Conservation (phyloP, 2,329 filamentous ascomycete genomes). For the Botryotinia narcissicola region DNA sequence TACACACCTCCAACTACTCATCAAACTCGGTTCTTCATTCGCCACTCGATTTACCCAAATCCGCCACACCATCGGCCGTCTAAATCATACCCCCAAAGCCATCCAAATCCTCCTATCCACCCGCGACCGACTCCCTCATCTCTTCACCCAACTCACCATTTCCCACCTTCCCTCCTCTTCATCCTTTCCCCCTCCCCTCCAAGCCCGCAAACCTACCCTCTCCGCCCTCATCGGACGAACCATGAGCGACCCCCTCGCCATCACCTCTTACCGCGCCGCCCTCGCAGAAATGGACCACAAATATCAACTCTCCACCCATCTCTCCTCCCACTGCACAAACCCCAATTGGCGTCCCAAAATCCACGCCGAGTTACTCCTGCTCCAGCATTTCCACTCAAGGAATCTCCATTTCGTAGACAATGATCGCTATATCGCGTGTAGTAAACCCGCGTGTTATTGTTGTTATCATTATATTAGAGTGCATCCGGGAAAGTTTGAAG, state of each 20-base stretch:
- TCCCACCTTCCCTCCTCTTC: neutral
- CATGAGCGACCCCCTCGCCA: constrained; percentile 47
- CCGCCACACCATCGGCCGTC: neutral
- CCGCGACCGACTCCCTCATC: neutral
- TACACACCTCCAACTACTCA: neutral
- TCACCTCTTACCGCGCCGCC: constrained; percentile 94
- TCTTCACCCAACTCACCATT: neutral
- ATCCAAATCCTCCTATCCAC: neutral
- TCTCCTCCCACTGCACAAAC: constrained; percentile 35
- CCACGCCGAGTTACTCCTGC: neutral
- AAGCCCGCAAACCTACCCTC: neutral
- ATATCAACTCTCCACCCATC: constrained; percentile 14
- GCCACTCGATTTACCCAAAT: neutral
- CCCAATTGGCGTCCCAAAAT: constrained; percentile 31
- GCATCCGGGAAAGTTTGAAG: constrained; percentile 39
- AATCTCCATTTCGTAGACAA: constrained; percentile 35
- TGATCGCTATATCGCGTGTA: constrained; percentile 50
- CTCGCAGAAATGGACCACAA: constrained; percentile 50
- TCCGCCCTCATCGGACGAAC: constrained; percentile 7
- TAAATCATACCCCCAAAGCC: neutral
- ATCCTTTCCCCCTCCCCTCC: neutral
- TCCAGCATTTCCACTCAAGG: neutral
- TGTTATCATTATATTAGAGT: constrained; percentile 47
- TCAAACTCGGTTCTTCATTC: neutral
- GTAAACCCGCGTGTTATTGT: constrained; percentile 52